Evolutionary conservation across 805 yeast species (phyloP), one percentile per base, ranked within the genome.

Genomic region (Yarrowia bubula): DNA sequence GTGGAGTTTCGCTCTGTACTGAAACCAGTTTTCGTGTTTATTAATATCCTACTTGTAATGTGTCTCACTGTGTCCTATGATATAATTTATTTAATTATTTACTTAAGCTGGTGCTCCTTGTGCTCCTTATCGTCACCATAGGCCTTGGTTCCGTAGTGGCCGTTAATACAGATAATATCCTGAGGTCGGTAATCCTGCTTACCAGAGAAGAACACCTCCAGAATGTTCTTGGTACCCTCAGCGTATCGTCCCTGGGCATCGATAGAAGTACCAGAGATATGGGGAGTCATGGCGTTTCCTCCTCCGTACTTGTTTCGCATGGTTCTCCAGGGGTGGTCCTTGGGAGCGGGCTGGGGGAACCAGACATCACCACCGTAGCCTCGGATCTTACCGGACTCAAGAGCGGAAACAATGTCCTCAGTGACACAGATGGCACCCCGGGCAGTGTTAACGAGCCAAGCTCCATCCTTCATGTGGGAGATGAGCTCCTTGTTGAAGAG

Each of bases 291-390:
- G 42, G 42, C 42, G 42, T 38, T 38, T 6, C 42, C 42, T 38
- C 42, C 42, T 14, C 42, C 42, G 42, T 38, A 38, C 42, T 38
- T 38, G 42, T 38, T 38, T 38, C 42, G 42, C 85, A 87, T 83
- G 13, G 79, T 65, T 80, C 91, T 81, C 95, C 95, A 89, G 69
- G 92, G 91, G 73, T 88, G 92, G 74, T 81, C 81, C 65, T 78
- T 77, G 68, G 92, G 91, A 32, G 93, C 89, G 47, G 96, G 96
- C 76, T 89, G 96, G 17, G 87, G 87, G 78, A 72, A 82, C 91
- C 93, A 85, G 13, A 85, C 89, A 68, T 85, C 89, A 2, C 84
- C 74, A 1, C 87, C 89, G 60, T 79, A 84, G 4, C 82, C 75
- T 8, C 80, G 77, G 17, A 85, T 74, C 70, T 84, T 80, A 39